Base-by-base conservation (phyloP, 768 basidiomycete genomes). In the button mushroom (Agaricus bisporus) region DNA sequence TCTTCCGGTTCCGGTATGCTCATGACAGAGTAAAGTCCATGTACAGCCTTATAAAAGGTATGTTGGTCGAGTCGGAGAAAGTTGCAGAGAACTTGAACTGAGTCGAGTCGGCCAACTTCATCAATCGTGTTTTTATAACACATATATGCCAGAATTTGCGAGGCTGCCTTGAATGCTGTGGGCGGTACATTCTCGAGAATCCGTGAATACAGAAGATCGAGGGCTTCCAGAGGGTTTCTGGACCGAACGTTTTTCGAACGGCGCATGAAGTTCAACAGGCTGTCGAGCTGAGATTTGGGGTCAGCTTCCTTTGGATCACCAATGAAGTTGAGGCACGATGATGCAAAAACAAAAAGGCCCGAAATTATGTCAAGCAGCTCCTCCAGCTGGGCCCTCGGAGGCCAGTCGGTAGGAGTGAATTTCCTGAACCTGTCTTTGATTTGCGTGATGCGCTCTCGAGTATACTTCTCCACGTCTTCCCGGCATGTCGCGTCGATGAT, bases 201-300 rank as follows among this genome's bases (percentile, higher is more conserved):
- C 4, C 17, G 26, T 10, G 36, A 39, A 18, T 53, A 53, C 8
- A 53, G 44, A 3, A 53, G n/a, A 26, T 53, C 51, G 29, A 53
- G 44, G 4, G 22, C 15, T 2, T 9, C 44, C 44, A 45, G 26
- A 12, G 51, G 51, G 22, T 28, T 53, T 6, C 22, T 38, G 6
- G 25, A 20, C 7, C 22, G 44, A 3, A 6, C 15, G 8, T 22
- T 15, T 29, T 47, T 5, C 11, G 37, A n/a, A 14, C 38, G 14
- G 7, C 17, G 18, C 2, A 53, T 15, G n/a, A 46, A 53, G 11
- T 37, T 22, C 7, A 53, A 8, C 15, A 47, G 22, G 4, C 6
- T n/a, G n/a, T 32, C 22, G 22, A 53, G 38, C 26, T 29, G 44
- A 14, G 17, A 14, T 6, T 38, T 26, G 14, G 51, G 44, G 29